Percentiles rank a stretch among this genome's conserved stretches.
These are phyloP conservation scores for Diaporthe ilicicola DNA, from an alignment of 2,329 filamentous ascomycete genomes.

Conservation along the genomic window DNA sequence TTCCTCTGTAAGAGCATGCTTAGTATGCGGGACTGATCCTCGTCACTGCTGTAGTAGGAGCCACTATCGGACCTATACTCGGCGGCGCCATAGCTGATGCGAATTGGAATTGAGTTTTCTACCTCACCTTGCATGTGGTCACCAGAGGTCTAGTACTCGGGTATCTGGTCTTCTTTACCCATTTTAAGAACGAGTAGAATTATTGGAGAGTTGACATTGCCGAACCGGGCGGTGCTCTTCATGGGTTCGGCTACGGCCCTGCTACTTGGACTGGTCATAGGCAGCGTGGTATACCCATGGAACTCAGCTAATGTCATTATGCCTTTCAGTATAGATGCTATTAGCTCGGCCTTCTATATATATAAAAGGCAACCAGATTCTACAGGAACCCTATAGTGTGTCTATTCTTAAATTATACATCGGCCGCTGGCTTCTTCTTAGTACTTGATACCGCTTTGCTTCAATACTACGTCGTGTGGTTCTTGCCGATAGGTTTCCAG, in stretches of 20 bases:
- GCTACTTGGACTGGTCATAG: neutral
- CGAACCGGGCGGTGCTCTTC: neutral
- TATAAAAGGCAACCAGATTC: neutral
- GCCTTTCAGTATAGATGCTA: neutral
- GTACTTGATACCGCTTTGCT: conserved; percentile 49
- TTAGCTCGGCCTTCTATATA: neutral
- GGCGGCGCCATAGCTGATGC: conserved; percentile 35
- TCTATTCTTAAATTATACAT: conserved; percentile 54
- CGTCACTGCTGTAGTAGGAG: conserved; percentile 43
- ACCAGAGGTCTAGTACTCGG: neutral
- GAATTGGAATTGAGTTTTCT: conserved; percentile 52
- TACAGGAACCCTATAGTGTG: conserved; percentile 47
- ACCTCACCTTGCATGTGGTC: conserved; percentile 36
- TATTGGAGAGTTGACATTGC: neutral
- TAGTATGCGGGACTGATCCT: conserved; percentile 48
- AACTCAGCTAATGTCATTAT: conserved; percentile 1
- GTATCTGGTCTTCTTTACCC: neutral
- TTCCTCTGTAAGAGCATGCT: conserved; percentile 54
- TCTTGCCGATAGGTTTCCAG: conserved; percentile 55
- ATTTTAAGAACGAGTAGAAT: neutral
- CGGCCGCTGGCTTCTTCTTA: conserved; percentile 39
- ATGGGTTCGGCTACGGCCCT: neutral
- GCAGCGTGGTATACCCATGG: neutral
- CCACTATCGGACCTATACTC: conserved; percentile 41
- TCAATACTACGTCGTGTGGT: conserved; percentile 45